These are phyloP conservation scores for Theobroma grandiflorum DNA, from an alignment of 441 rosid genomes.

Conservation along the genomic window DNA sequence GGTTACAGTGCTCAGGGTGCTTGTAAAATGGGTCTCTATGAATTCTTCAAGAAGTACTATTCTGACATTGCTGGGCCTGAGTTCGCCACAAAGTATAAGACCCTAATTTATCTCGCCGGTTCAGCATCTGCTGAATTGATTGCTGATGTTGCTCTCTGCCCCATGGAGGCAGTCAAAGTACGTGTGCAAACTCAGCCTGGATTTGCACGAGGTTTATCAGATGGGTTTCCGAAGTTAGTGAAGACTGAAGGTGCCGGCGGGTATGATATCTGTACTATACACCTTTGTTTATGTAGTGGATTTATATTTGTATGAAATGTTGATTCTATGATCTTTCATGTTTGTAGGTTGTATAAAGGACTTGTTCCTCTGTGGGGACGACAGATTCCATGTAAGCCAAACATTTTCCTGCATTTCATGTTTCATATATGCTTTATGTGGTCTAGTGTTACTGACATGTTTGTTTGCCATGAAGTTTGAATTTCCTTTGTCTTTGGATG, in stretches of 20 bases:
- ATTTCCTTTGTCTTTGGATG: not conserved
- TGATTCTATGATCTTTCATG: constrained; percentile 11
- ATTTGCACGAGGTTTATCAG: constrained; percentile 79
- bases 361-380: constrained; percentile 84
- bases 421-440: not conserved
- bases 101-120: constrained; percentile 75
- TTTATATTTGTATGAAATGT: not conserved
- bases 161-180: constrained; percentile 81
- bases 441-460: not conserved
- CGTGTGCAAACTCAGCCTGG: constrained; percentile 86
- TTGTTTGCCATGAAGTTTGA: not conserved
- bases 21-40: constrained; percentile 71
- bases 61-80: constrained; percentile 82
- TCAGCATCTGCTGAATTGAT: constrained; percentile 79
- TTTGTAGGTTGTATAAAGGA: constrained; percentile 68
- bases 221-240: constrained; percentile 71
- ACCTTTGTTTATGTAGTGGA: not conserved
- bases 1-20: constrained; percentile 88
- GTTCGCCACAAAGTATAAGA: constrained; percentile 67
- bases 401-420: constrained; percentile 6
- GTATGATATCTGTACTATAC: constrained; percentile 32
- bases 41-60: constrained; percentile 76
- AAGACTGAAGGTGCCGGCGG: constrained; percentile 65
- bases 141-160: constrained; percentile 79
- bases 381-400: constrained; percentile 77